Evolutionary conservation across 2,329 filamentous ascomycete genomes (phyloP), one percentile per base, ranked within the genome.

Genomic region (Teratosphaeria epicoccoides): DNA sequence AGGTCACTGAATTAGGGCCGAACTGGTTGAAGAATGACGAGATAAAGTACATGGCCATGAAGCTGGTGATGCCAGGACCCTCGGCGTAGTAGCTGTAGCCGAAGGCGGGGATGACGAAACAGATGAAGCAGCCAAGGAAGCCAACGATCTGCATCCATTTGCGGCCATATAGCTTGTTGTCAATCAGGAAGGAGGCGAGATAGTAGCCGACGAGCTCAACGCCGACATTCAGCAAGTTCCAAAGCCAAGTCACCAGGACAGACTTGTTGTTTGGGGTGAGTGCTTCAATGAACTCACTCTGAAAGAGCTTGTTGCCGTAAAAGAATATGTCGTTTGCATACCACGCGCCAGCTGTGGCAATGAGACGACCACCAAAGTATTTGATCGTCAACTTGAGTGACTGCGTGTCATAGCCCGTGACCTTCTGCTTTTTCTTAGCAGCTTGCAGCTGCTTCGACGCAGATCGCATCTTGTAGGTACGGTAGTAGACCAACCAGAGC

Each of bases 21-120:
- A 97, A 97, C 69, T 97, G 91, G 79, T 96, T 96, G 83, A 97
- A 97, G 77, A 97, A 97, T 23, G 88, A 95, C 6, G 88, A 95
- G 61, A 97, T 70, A 74, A 95, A 96, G 79, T 96, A 96, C 88
- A 97, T 95, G 66, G 90, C 83, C 75, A 96, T 90, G 83, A 97
- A 97, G n/a, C 78, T 76, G 65, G 88, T 83, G 68, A 96, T 85
- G 62, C 88, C 81, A 5, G 76, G 75, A 1, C 77, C 73, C 47
- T 76, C 76, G 20, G 80, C 88, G 76, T 89, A 96, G 80, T 93
- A 89, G 0, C 87, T 68, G 74, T 84, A 95, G 66, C 88, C 76
- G 79, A 95, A 95, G 45, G 85, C 90, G 1, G 91, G 91, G 43
- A 96, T 80, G 66, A 95, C 78, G 72, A 97, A 97, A 71, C 94